These are phyloP conservation scores for Hippophae rhamnoides DNA, from an alignment of 306 rosid species.

Conservation along the genomic window DNA sequence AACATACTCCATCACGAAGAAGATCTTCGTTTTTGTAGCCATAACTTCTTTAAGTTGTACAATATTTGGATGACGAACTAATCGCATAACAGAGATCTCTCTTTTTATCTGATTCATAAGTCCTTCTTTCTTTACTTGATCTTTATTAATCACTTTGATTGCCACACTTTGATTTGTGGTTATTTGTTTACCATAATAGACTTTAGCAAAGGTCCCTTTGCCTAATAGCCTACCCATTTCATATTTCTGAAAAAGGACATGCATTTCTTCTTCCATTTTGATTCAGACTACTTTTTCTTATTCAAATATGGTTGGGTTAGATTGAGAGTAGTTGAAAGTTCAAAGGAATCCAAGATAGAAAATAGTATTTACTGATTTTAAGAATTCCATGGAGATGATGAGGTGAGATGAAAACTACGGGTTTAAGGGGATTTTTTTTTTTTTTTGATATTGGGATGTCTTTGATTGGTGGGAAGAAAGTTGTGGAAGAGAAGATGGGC, in stretches of 20 bases:
- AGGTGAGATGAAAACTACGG: no score
- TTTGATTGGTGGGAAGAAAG: not conserved
- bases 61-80: no score
- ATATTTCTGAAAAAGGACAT: slow-evolving; percentile 33
- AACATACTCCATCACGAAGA: no score
- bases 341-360: slow-evolving; percentile 16
- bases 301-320: not conserved
- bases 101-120: no score
- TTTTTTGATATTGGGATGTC: not conserved
- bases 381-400: slow-evolving; percentile 12
- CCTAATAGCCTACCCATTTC: slow-evolving; percentile 50
- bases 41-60: no score
- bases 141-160: slow-evolving; percentile 38
- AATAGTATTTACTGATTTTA: slow-evolving; percentile 1
- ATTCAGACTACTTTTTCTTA: not conserved
- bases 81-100: no score
- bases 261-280: slow-evolving; percentile 31
- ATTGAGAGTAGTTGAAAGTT: not conserved
- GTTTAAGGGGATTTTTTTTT: no score
- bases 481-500: not conserved
- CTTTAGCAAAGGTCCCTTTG: slow-evolving; percentile 52
- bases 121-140: slow-evolving; percentile 27
- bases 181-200: slow-evolving; percentile 38
- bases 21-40: no score
- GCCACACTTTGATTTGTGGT: slow-evolving; percentile 38